Evolutionary conservation across 2,329 filamentous ascomycete genomes (phyloP).

Genomic region (Xylaria sp.): DNA sequence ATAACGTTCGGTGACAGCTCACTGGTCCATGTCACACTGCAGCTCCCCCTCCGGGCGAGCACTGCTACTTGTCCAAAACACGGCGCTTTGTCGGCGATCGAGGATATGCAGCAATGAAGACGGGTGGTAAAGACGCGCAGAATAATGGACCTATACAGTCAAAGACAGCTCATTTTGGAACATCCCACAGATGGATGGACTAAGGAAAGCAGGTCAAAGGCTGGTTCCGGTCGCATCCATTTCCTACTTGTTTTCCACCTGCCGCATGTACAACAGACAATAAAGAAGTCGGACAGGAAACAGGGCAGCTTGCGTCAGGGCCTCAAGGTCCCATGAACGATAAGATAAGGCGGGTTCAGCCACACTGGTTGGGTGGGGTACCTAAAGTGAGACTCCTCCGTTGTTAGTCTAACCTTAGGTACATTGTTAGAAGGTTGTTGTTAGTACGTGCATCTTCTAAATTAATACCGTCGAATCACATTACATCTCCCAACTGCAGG

Average conservation of each 20-base stretch:
- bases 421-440: no score
- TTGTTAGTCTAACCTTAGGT: no score
- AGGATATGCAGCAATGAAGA: conserved; percentile 28
- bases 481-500: not conserved
- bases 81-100: conserved; percentile 43
- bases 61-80: conserved; percentile 42
- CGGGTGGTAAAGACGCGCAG: conserved; percentile 35
- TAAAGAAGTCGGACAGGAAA: conserved; percentile 39
- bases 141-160: conserved; percentile 40
- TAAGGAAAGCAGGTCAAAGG: conserved; percentile 41
- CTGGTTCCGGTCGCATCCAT: conserved; percentile 45
- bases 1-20: conserved; percentile 24
- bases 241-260: conserved; percentile 26
- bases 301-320: conserved; percentile 39
- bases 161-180: conserved; percentile 46
- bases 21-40: conserved; percentile 44
- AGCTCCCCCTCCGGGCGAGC: conserved; percentile 31
- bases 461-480: not conserved
- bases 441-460: not conserved
- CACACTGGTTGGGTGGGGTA: conserved; percentile 15
- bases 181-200: conserved; percentile 27
- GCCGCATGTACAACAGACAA: conserved; percentile 39
- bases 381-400: not conserved
- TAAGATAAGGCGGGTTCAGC: conserved; percentile 35
- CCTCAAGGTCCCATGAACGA: conserved; percentile 15